A percentile compares a stretch with the other conserved stretches of the same genome.
phyloP scores from a whole-genome alignment of 768 basidiomycete genomes.

The Thelephora ganbajun region DNA sequence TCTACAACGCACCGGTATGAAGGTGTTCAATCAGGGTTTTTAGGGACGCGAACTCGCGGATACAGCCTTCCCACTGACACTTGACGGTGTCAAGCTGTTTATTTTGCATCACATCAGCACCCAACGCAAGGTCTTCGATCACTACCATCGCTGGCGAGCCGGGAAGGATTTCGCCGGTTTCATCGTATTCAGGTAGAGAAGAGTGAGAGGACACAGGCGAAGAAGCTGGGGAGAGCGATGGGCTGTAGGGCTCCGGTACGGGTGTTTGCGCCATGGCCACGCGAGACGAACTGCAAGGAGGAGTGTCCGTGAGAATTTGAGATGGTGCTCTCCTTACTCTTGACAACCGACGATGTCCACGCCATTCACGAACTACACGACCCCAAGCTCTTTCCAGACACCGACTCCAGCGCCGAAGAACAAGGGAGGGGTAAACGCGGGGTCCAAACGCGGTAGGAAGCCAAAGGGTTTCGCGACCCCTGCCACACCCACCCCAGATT shows the following conservation, averaged over 20 bases:
- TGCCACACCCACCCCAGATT: slow-evolving; percentile 7
- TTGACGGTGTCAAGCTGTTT: slow-evolving; percentile 40
- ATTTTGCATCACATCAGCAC: slow-evolving; percentile 4
- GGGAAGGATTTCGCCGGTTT: slow-evolving; percentile 15
- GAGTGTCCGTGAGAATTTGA: background rate
- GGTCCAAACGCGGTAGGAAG: slow-evolving; percentile 20
- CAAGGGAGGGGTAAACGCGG: slow-evolving; percentile 7
- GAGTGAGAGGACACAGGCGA: slow-evolving; percentile 25
- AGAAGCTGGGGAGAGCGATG: slow-evolving; percentile 25
- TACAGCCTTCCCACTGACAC: slow-evolving; percentile 81
- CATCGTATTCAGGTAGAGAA: background rate
- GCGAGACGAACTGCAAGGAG: background rate
- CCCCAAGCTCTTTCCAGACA: slow-evolving; percentile 11
- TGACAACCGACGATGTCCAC: slow-evolving; percentile 10
- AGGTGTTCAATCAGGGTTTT: slow-evolving; percentile 73
- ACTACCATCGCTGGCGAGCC: background rate
- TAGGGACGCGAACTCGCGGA: slow-evolving; percentile 55
- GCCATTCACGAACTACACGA: slow-evolving; percentile 14
- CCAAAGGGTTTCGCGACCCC: slow-evolving; percentile 14
- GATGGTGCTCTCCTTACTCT: background rate
- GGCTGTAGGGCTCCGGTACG: slow-evolving; percentile 15
- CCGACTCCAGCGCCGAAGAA: slow-evolving; percentile 8
- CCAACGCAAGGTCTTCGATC: background rate
- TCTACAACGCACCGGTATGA: slow-evolving; percentile 46
- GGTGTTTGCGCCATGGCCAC: background rate